These are phyloP conservation scores for Populus euphratica DNA, from an alignment of 345 rosid species.

Conservation along the genomic window DNA sequence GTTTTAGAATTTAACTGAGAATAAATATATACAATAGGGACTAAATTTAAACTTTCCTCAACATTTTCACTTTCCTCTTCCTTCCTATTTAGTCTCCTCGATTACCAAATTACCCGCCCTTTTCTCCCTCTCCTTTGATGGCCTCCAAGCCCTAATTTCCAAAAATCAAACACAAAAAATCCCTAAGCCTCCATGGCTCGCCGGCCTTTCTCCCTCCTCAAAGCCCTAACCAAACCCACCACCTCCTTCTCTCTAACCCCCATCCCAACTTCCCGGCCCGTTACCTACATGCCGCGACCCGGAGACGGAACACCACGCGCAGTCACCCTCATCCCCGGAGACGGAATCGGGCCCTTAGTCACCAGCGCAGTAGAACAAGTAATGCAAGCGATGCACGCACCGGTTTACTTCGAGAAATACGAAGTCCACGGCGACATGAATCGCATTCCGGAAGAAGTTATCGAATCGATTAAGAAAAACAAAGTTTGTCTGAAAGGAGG, in stretches of 20 bases:
- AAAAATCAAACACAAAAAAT: neutral
- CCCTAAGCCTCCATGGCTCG: neutral
- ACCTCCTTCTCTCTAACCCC: neutral
- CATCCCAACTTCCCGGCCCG: constrained; percentile 42
- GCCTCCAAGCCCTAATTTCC: neutral
- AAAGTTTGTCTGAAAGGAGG: constrained; percentile 91
- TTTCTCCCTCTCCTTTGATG: neutral
- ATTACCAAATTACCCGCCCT: neutral
- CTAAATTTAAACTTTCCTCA: neutral
- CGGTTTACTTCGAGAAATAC: constrained; percentile 73
- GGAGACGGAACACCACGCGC: constrained; percentile 86
- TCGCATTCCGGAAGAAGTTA: constrained; percentile 66
- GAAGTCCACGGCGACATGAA: constrained; percentile 84
- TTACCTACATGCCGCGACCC: constrained; percentile 98
- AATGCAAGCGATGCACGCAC: constrained; percentile 94
- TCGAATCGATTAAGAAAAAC: constrained; percentile 80
- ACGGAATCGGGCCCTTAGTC: constrained; percentile 88
- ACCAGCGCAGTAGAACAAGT: constrained; percentile 88
- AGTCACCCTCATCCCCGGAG: constrained; percentile 83
- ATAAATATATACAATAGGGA: neutral
- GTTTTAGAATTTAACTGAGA: neutral
- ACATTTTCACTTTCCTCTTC: neutral
- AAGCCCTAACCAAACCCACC: neutral
- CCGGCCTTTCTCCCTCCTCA: neutral
- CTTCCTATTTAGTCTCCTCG: neutral